Percentiles rank a stretch among this genome's conserved stretches.
phyloP scores from a whole-genome alignment of 2,329 filamentous ascomycete genomes.

The Leptodontidium sp. region DNA sequence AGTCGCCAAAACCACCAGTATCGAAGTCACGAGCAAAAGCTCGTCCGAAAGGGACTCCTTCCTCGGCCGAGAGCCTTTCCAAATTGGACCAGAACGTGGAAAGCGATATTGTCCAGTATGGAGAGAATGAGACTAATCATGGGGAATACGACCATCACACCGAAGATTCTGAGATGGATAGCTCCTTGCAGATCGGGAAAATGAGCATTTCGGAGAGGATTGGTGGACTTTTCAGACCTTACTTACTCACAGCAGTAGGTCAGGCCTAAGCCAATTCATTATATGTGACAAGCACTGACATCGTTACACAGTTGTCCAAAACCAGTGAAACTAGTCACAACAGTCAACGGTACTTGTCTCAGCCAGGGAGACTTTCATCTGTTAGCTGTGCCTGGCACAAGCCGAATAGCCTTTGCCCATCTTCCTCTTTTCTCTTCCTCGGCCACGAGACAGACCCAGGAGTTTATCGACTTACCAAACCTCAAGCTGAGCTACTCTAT shows the following conservation, averaged over 20 bases:
- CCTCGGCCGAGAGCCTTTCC: background rate
- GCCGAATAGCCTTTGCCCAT: background rate
- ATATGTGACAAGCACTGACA: background rate
- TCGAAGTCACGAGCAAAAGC: background rate
- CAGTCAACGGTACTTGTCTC: background rate
- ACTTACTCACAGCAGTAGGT: background rate
- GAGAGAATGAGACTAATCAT: background rate
- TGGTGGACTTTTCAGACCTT: background rate
- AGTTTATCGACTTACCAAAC: background rate
- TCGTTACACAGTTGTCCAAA: background rate
- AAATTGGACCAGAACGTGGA: background rate
- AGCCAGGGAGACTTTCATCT: background rate
- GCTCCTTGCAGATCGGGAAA: background rate
- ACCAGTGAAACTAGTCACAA: background rate
- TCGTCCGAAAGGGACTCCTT: background rate
- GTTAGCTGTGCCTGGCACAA: background rate
- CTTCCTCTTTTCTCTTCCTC: background rate
- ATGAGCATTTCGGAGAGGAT: conserved; percentile 2
- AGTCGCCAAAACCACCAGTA: background rate
- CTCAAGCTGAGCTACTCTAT: background rate
- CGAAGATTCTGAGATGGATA: background rate
- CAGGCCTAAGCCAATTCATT: background rate
- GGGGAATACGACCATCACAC: conserved; percentile 1
- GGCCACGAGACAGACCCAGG: background rate
- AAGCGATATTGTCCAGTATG: background rate